Base-by-base conservation (phyloP, 306 rosid genomes). In the Castanea sativa region DNA sequence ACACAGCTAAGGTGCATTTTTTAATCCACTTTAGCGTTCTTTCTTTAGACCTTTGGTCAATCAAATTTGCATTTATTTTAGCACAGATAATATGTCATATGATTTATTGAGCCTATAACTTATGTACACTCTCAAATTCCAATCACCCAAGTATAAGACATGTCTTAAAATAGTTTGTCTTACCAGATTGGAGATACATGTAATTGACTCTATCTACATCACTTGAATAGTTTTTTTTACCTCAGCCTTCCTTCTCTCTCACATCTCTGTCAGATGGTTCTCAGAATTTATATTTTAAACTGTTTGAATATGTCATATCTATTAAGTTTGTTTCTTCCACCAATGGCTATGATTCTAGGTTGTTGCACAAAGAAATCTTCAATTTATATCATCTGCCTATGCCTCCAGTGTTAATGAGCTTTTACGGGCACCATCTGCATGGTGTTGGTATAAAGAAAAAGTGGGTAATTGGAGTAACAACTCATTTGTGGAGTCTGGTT, bases 1-100 rank as follows among this genome's bases (percentile, higher is more conserved):
- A 81, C 73, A 76, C 85, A 0, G 85, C 61, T 5, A 56, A 56
- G 61, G 61, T 56, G 23, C 23, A 20, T 20, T 56, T 18, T 6
- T 56, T 9, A 43, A 55, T 55, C 60, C 0, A 15, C 20, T 55
- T 55, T 4, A 15, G 20, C 5, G 60, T 55, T 5, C 19, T 55
- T 55, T 55, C 19, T 15, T 55, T 18, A 7, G 2, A 56, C 61
- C 21, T 56, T 18, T 19, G 23, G 16, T 56, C 7, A 56, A 16
- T 56, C 25, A 56, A 18, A 20, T 16, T 56, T 56, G 61, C 6
- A 19, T 18, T 56, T 45, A 2, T 45, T 45, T 45, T 45, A 45
- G 53, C 53, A 45, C 4, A 45, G 53, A 11, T 2, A 45, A 45
- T 45, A 45, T 45, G 15, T 45, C 2, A 12, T 45, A 8, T 4